These are phyloP conservation scores for Ceratocystis eucalypticola DNA, from an alignment of 2,329 filamentous ascomycete genomes.

Conservation along the genomic window DNA sequence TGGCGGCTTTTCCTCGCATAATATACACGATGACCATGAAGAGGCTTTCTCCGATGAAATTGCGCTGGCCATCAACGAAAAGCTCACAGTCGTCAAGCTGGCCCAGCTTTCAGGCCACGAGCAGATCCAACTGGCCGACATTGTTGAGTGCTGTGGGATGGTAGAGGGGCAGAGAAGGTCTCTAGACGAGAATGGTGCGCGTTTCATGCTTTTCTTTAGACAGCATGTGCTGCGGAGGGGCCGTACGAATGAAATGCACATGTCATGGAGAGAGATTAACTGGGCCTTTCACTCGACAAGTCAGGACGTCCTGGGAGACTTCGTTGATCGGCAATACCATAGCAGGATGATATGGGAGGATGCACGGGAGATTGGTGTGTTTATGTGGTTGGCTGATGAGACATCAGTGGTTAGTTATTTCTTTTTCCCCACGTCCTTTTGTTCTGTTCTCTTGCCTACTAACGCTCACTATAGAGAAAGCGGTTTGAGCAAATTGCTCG, in stretches of 20 bases:
- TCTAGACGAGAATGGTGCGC: constrained; percentile 77
- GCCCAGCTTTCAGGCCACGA: constrained; percentile 72
- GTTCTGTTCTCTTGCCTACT: neutral
- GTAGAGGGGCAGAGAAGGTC: constrained; percentile 79
- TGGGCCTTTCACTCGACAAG: constrained; percentile 77
- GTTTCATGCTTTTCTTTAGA: constrained; percentile 77
- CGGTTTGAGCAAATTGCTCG: constrained; percentile 74
- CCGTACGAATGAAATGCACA: constrained; percentile 48
- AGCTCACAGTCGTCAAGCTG: constrained; percentile 59
- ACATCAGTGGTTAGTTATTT: constrained; percentile 52
- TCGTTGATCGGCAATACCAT: constrained; percentile 67
- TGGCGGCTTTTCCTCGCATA: constrained; percentile 10
- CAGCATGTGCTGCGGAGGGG: constrained; percentile 61
- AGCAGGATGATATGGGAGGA: constrained; percentile 72
- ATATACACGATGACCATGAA: constrained; percentile 24
- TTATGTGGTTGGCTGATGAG: constrained; percentile 82
- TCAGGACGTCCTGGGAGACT: constrained; percentile 79
- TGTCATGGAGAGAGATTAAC: constrained; percentile 67
- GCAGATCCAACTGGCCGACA: constrained; percentile 73
- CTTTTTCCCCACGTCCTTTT: no score
- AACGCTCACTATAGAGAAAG: constrained; percentile 22
- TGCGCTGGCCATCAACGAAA: constrained; percentile 58
- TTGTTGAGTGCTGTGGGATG: constrained; percentile 68
- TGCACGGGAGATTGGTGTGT: constrained; percentile 75
- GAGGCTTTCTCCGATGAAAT: constrained; percentile 57